Conservation (phyloP, 1,284 basidiomycete species). For the Apiotrichum siamense region DNA sequence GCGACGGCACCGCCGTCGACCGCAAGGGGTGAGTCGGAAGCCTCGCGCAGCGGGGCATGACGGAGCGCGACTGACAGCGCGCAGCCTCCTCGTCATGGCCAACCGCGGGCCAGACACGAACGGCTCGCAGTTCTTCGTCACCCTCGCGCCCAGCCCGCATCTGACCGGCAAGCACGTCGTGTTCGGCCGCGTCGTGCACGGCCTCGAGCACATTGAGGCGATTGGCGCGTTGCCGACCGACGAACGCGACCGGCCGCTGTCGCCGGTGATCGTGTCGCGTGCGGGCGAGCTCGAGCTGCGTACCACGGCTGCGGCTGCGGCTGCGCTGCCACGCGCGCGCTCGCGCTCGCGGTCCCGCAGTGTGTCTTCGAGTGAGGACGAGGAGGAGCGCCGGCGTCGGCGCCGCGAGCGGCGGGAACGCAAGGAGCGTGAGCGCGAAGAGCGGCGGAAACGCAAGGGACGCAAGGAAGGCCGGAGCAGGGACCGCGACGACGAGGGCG, state of each 20-base stretch:
- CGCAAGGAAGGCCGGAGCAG: constrained; percentile 19
- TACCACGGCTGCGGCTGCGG: constrained; percentile 31
- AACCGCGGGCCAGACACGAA: constrained; percentile 58
- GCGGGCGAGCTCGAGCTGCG: constrained; percentile 79
- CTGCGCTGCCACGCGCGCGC: constrained; percentile 25
- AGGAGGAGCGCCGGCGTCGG: constrained; percentile 15
- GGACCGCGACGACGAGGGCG: constrained; percentile 11
- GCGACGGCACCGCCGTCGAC: constrained; percentile 43
- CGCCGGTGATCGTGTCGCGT: constrained; percentile 66
- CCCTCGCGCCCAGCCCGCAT: constrained; percentile 43
- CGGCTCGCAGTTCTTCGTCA: constrained; percentile 52
- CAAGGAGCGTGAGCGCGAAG: constrained; percentile 10
- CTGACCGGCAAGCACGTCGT: constrained; percentile 51
- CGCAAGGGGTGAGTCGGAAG: constrained; percentile 35
- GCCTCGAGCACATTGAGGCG: constrained; percentile 48
- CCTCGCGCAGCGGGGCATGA: too few relatives aligned
- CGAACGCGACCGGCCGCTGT: constrained; percentile 56
- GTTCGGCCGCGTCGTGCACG: constrained; percentile 50
- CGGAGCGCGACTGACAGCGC: background rate
- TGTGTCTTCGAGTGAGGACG: background rate
- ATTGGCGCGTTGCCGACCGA: constrained; percentile 48
- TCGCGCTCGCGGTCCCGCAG: constrained; percentile 18
- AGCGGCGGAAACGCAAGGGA: constrained; percentile 5
- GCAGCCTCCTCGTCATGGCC: constrained; percentile 55
- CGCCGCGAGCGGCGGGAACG: constrained; percentile 17